Evolutionary conservation across 768 basidiomycete genomes (phyloP).

Genomic region (Lactarius evosmus): DNA sequence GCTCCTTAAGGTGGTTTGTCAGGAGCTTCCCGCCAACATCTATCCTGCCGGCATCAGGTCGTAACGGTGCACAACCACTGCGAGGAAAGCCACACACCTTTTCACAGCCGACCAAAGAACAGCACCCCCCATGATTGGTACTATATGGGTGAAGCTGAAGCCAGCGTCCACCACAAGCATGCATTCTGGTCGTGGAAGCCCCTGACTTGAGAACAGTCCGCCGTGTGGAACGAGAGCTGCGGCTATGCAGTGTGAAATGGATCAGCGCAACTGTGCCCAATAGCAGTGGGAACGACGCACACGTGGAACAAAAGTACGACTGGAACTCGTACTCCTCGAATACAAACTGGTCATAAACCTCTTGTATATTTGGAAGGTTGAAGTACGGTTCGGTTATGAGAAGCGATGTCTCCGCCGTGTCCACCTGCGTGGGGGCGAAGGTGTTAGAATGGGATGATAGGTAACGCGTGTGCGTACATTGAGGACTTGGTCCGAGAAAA

Average conservation of each 20-base stretch:
- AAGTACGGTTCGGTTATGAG: constrained; percentile 93
- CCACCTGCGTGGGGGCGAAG: constrained; percentile 46
- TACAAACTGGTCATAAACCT: constrained; percentile 90
- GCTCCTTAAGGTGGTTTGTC: constrained; percentile 92
- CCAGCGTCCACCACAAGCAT: constrained; percentile 83
- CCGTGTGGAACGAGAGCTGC: constrained; percentile 79
- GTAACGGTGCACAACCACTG: neutral
- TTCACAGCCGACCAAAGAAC: constrained; percentile 81
- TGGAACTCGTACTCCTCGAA: constrained; percentile 96
- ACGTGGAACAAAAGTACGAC: constrained; percentile 75
- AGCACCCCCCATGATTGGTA: constrained; percentile 73
- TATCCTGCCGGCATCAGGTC: constrained; percentile 50
- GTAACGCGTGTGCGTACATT: constrained; percentile 44
- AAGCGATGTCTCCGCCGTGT: constrained; percentile 68
- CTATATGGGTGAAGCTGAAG: constrained; percentile 91
- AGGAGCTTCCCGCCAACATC: constrained; percentile 94
- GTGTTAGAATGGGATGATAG: constrained; percentile 21
- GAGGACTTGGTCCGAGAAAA: constrained; percentile 72
- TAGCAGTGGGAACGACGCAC: constrained; percentile 46
- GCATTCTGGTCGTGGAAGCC: constrained; percentile 65
- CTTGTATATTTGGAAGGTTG: constrained; percentile 89
- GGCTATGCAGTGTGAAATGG: constrained; percentile 43
- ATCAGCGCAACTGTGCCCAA: constrained; percentile 28
- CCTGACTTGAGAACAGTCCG: constrained; percentile 54
- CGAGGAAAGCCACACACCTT: constrained; percentile 29